Evolutionary conservation across 352 stramenopile genomes (phyloP).

Genomic region (Phytophthora brassicae): DNA sequence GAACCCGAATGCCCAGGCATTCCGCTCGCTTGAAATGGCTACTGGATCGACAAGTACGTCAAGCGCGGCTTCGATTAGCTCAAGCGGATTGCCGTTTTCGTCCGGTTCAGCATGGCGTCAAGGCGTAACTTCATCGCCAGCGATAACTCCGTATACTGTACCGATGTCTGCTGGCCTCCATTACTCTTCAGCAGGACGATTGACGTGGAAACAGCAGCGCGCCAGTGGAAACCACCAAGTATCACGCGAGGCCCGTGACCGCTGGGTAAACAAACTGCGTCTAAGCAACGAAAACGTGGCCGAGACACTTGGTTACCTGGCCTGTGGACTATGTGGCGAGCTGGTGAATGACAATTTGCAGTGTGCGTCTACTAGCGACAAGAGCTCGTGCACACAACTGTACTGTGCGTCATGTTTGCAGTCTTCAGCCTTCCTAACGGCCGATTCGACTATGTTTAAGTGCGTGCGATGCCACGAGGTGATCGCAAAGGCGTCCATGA

Average conservation of each 20-base stretch:
- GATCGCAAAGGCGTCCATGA: constrained; percentile 47
- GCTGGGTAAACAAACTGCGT: constrained; percentile 47
- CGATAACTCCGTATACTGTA: constrained; percentile 11
- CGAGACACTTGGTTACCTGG: constrained; percentile 54
- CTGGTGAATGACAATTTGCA: constrained; percentile 76
- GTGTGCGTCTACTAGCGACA: constrained; percentile 32
- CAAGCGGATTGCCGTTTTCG: constrained; percentile 15
- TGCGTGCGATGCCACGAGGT: constrained; percentile 60
- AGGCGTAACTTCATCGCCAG: constrained; percentile 10
- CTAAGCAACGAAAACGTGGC: constrained; percentile 44
- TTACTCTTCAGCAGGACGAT: constrained; percentile 28
- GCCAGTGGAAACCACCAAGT: constrained; percentile 21
- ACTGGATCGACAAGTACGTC: constrained; percentile 10
- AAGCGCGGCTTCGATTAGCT: constrained; percentile 10
- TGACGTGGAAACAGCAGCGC: constrained; percentile 49
- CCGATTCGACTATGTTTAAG: constrained; percentile 32
- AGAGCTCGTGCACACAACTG: constrained; percentile 55
- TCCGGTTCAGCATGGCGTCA: constrained; percentile 28
- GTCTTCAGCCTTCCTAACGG: constrained; percentile 27
- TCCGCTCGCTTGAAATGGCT: constrained; percentile 19
- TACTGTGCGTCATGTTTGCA: constrained; percentile 69
- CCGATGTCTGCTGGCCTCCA: constrained; percentile 18
- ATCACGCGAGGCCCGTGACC: constrained; percentile 33
- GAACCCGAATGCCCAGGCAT: constrained; percentile 25
- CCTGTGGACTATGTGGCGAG: constrained; percentile 74